phyloP scores from a whole-genome alignment of 1,284 basidiomycete genomes.

The Boletus sp. region DNA sequence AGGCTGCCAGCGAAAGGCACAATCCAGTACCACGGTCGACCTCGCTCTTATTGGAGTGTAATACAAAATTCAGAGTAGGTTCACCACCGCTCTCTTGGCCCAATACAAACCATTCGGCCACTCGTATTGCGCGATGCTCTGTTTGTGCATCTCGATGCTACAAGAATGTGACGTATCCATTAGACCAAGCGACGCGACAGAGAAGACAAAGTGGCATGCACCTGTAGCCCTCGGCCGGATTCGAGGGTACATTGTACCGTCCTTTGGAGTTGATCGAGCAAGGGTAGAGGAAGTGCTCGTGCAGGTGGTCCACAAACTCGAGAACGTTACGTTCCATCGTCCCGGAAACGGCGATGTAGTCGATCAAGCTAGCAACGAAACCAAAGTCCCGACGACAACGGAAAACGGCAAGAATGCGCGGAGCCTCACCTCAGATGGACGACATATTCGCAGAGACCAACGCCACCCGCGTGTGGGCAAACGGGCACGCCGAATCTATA shows the following conservation, averaged over 20 bases:
- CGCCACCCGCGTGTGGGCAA: conserved; percentile 93
- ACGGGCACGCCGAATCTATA: conserved; percentile 80
- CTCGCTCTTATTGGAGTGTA: not conserved
- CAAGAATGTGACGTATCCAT: not conserved
- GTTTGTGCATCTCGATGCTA: conserved; percentile 69
- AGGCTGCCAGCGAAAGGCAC: not conserved
- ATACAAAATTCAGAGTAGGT: conserved; percentile 4
- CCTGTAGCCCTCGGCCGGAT: conserved; percentile 72
- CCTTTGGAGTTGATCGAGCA: conserved; percentile 85
- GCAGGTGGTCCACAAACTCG: conserved; percentile 85
- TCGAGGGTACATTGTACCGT: conserved; percentile 77
- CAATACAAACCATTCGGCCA: not conserved
- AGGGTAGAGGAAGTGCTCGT: conserved; percentile 89
- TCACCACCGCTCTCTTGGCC: conserved; percentile 34
- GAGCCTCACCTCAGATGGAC: conserved; percentile 65
- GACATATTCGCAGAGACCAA: conserved; percentile 92
- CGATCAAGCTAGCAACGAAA: conserved; percentile 60
- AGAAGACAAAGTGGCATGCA: conserved; percentile 30
- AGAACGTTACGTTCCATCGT: conserved; percentile 92
- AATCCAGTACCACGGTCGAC: not conserved
- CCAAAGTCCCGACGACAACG: not conserved
- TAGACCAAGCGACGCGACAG: not conserved
- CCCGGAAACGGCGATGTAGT: conserved; percentile 89
- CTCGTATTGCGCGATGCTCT: not conserved
- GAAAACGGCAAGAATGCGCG: conserved; percentile 10